Base-by-base conservation (phyloP, 2,329 filamentous ascomycete species). In the Nemania serpens region DNA sequence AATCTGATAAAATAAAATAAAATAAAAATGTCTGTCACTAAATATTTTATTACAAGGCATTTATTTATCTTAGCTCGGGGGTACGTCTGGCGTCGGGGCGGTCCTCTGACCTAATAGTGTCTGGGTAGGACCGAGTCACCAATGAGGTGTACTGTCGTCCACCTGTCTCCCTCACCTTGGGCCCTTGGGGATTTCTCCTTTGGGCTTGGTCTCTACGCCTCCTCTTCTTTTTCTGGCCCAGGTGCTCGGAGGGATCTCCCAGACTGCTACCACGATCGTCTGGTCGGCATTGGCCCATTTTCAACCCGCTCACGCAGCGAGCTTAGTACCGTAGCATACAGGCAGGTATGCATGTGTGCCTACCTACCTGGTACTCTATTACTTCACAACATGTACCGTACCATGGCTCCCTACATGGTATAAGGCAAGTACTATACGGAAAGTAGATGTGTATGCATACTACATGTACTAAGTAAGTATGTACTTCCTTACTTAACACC, bases 111-210 rank as follows among this genome's bases (percentile, higher is more conserved):
- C 46, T 39, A 41, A 20, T 22, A 64, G 25, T n/a, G 11, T 10
- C 11, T 39, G 11, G 15, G 56, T 53, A 65, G 47, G 55, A 55
- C 52, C 58, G 55, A 62, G 61, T 61, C 50, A 46, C 54, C 49
- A 41, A 60, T 66, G 59, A 61, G 67, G 62, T 64, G 58, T 59
- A 68, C 64, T 64, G 64, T 68, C 70, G 69, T 68, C 58, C 64
- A 63, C 66, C 66, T 63, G 64, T 67, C 68, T 69, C 67, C 66
- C 64, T 66, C 62, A 64, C 52, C 55, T 59, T 55, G 55, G 12
- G 12, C 12, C 34, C 34, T 36, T 6, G 11, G 11, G 11, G 29
- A 61, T 67, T 72, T 62, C 69, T 68, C 65, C 55, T 70, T 70
- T 70, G 52, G 68, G 66, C 59, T 59, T 66, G 58, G 55, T 54